A percentile compares a stretch with the other conserved stretches of the same genome.
Conservation (phyloP, 2,329 filamentous ascomycete species). For the Chrysosporium keratinophilum region DNA sequence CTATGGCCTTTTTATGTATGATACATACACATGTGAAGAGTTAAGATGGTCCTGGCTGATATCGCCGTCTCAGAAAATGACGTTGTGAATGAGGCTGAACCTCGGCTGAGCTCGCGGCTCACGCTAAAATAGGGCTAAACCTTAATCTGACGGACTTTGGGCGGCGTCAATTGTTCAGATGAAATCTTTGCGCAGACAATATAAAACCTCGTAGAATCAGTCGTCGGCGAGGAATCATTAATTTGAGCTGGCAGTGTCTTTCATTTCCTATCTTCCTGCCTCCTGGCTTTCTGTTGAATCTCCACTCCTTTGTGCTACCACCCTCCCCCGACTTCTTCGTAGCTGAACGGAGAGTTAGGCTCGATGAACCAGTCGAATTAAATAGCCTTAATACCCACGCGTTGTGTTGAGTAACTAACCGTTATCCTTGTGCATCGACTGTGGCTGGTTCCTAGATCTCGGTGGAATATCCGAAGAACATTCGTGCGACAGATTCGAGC, state of each 20-base stretch:
- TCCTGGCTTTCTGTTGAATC: background rate
- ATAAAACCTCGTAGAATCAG: background rate
- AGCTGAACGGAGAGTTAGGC: too few species aligned
- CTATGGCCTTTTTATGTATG: too few species aligned
- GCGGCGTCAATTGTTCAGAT: background rate
- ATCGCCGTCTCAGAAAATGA: background rate
- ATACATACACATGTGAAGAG: too few species aligned
- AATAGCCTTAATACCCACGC: too few species aligned
- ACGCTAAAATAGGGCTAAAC: background rate
- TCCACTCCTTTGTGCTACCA: background rate
- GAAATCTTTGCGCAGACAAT: background rate
- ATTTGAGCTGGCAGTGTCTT: background rate
- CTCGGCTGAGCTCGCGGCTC: background rate
- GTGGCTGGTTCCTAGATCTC: background rate
- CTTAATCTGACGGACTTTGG: background rate
- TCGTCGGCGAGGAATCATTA: background rate
- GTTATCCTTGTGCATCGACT: background rate
- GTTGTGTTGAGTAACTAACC: background rate
- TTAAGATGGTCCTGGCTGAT: too few species aligned
- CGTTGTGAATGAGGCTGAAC: background rate
- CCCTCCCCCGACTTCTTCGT: too few species aligned
- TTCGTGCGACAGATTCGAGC: background rate
- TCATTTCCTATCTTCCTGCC: background rate
- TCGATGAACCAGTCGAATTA: too few species aligned
- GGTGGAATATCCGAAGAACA: background rate